Base-by-base conservation (phyloP, 1,139 yeast species). In the Starmera stellimalicola region DNA sequence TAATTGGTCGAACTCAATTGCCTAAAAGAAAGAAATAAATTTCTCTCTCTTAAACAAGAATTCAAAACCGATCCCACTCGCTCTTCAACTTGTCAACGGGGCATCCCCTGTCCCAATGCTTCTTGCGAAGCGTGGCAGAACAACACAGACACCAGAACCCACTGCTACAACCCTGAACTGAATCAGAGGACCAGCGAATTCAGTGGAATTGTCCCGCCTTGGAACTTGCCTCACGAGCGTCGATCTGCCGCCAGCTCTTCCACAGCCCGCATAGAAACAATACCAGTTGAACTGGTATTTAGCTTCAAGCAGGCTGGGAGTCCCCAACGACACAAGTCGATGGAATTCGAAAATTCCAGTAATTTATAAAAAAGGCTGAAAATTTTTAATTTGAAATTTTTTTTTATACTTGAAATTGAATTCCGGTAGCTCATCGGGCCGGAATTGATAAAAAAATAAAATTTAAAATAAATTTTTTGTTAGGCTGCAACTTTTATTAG, bases 41-140 rank as follows among this genome's bases (percentile, higher is more conserved):
- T n/a, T n/a, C n/a, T n/a, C n/a, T n/a, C n/a, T n/a, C n/a, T n/a
- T n/a, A n/a, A n/a, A n/a, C 51, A 68, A 68, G 83, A 78, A 71
- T 76, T 79, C 87, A 75, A 79, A 73, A 58, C 70, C 76, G n/a
- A 55, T 58, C 63, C 62, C 45, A 52, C 75, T 69, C 70, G 55
- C 52, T 57, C 79, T 62, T 60, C 77, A 75, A 75, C 75, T 80
- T 73, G 85, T 79, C 85, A 81, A 72, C 84, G 82, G 87, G 82
- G 87, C 83, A 59, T 49, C 65, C 79, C 73, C 87, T 77, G 87
- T 69, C 68, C 60, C 65, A 76, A 43, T 46, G 51, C 11, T 22
- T 41, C 44, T 42, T 43, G 26, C 29, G 20, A 50, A 55, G 62
- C 55, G 57, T 51, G 50, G 50, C 47, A 50, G 44, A 45, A 36